Base-by-base conservation (phyloP, 2,329 filamentous ascomycete species). In the Ciborinia camelliae region DNA sequence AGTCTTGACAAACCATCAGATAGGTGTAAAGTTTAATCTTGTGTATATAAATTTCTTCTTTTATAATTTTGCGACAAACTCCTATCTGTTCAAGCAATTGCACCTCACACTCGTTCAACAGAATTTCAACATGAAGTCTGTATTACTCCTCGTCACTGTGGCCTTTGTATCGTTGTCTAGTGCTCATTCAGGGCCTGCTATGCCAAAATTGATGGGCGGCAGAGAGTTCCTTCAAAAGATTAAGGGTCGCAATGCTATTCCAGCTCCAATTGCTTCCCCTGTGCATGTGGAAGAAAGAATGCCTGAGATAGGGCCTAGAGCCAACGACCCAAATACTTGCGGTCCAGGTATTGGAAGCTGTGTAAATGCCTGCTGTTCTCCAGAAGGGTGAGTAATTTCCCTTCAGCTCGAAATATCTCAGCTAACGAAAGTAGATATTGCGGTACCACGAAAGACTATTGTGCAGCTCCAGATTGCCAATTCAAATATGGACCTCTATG, bases 401-500 rank as follows among this genome's bases (percentile, higher is more conserved):
- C n/a, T n/a, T n/a, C 7, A 26, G 41, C 30, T 39, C 52, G 37
- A 51, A 23, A 35, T n/a, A 62, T 18, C 26, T 26, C 18, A 50
- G 32, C 50, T 62, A 47, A 64, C 10, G 12, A 30, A 28, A n/a
- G 32, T 35, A 72, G 71, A 37, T 73, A 67, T 53, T 73, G 72
- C 48, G 72, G 72, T 15, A 66, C 59, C 43, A 68, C 67, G 12
- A 50, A 58, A 14, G 80, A 83, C 1, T 86, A 86, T 75, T 89
- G 86, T 75, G 79, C 80, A 37, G 81, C 85, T 26, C 86, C 86
- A 2, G 81, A 86, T 62, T 89, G 86, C 71, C 80, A 85, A 72
- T 84, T 87, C 70, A 76, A 81, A 68, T 87, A 84, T 68, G 84
- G 84, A n/a, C 79, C 85, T 26, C 81, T 76, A 4, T 89, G 86